Conservation (phyloP, 768 basidiomycete species). For the Mrakia hoshinonis region DNA sequence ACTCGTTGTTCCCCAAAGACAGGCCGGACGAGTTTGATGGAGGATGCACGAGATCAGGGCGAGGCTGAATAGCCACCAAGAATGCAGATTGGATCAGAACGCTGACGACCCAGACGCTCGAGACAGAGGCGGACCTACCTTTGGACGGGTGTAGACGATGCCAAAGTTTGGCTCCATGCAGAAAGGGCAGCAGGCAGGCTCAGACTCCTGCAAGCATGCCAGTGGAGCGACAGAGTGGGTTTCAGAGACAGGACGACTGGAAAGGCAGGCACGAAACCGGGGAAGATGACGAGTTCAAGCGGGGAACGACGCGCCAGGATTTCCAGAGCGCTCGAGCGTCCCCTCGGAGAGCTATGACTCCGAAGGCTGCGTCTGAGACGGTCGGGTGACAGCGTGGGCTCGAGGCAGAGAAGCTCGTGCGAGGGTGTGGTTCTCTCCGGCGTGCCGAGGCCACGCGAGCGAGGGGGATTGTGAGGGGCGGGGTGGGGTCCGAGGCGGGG, state of each 20-base stretch:
- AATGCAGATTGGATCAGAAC: not conserved
- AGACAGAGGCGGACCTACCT: constrained; percentile 47
- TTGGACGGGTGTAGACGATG: constrained; percentile 72
- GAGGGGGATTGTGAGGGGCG: not conserved
- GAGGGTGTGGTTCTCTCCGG: too few relatives aligned
- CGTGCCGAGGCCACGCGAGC: not conserved
- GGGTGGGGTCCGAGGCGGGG: not conserved
- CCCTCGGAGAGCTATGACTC: too few relatives aligned
- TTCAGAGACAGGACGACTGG: not conserved
- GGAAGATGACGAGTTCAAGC: too few relatives aligned
- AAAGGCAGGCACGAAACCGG: not conserved
- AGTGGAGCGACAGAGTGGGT: not conserved
- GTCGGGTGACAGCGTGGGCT: too few relatives aligned
- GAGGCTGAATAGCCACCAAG: not conserved
- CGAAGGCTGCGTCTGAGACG: too few relatives aligned
- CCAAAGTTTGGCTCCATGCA: constrained; percentile 98
- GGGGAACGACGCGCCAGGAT: too few relatives aligned
- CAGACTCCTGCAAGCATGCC: constrained; percentile 46
- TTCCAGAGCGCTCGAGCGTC: too few relatives aligned
- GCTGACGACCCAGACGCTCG: not conserved
- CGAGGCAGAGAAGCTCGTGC: too few relatives aligned
- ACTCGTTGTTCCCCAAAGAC: not conserved
- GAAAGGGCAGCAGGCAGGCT: constrained; percentile 93
- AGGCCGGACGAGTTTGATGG: not conserved
- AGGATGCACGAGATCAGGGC: not conserved